Conservation (phyloP, 371 early-diverging fungal species). For the Homolaphlyctis polyrhiza region DNA sequence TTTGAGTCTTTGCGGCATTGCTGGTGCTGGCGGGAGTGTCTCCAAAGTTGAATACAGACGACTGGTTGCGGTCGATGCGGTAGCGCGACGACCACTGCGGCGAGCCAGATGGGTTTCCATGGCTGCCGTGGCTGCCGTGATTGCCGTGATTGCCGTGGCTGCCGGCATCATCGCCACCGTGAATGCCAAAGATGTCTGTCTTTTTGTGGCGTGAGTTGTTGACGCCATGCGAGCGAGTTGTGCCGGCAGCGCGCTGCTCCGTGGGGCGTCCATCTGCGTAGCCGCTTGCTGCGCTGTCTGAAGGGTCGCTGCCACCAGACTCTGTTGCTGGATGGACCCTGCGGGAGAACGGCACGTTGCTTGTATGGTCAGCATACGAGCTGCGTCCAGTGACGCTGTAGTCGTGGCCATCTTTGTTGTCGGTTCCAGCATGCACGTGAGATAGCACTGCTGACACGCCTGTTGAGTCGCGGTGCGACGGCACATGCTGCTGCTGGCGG, state of each 20-base stretch:
- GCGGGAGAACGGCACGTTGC: not conserved
- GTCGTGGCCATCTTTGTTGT: not conserved
- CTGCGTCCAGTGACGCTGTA: not conserved
- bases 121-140: not conserved
- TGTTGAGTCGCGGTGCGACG: too few species aligned
- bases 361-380: not conserved
- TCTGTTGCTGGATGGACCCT: too few species aligned
- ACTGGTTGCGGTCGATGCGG: slow-evolving; percentile 6
- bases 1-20: not conserved
- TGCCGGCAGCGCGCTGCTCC: too few species aligned
- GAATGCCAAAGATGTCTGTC: not conserved
- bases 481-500: too few species aligned
- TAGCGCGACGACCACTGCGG: not conserved
- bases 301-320: too few species aligned
- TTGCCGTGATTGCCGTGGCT: not conserved
- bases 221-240: too few species aligned
- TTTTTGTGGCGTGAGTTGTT: too few species aligned
- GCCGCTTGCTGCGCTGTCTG: too few species aligned
- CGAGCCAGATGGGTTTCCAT: not conserved
- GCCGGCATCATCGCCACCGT: not conserved
- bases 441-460: too few species aligned
- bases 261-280: too few species aligned
- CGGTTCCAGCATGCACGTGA: too few species aligned
- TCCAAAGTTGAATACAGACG: slow-evolving; percentile 2
- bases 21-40: not conserved